Evolutionary conservation across 192 early-diverging fungal genomes (phyloP).

Genomic region (Umbelopsis vinacea): DNA sequence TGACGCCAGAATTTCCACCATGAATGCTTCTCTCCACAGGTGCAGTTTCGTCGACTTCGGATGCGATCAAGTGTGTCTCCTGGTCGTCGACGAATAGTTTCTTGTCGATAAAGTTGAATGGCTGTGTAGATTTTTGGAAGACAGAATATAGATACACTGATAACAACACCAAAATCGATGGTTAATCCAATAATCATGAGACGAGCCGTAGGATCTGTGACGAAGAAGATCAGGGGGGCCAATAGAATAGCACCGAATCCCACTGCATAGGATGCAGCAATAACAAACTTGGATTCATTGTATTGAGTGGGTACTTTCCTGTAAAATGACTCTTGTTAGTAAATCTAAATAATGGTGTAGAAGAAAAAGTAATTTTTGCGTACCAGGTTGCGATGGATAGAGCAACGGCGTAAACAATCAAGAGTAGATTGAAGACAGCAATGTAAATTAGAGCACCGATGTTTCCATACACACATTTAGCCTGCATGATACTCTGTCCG

Average conservation of each 20-base stretch:
- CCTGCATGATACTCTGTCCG: slow-evolving; percentile 12
- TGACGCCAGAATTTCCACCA: slow-evolving; percentile 21
- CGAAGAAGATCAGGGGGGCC: slow-evolving; percentile 20
- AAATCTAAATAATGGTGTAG: no score
- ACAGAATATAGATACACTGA: slow-evolving; percentile 23
- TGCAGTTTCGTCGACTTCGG: background rate
- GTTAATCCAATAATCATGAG: slow-evolving; percentile 21
- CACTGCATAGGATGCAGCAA: slow-evolving; percentile 12
- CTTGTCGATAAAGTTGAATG: slow-evolving; percentile 20
- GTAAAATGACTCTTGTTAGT: background rate
- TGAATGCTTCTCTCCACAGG: slow-evolving; percentile 3
- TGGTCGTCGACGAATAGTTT: background rate
- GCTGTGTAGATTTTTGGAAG: slow-evolving; percentile 19
- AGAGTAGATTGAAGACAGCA: slow-evolving; percentile 10
- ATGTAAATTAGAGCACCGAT: slow-evolving; percentile 12
- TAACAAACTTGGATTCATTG: slow-evolving; percentile 26
- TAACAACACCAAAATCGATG: slow-evolving; percentile 21
- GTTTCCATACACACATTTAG: slow-evolving; percentile 12
- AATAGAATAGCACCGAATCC: slow-evolving; percentile 13
- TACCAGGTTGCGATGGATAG: slow-evolving; percentile 18
- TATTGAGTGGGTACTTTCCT: slow-evolving; percentile 25
- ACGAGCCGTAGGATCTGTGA: background rate
- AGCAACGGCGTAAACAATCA: slow-evolving; percentile 19
- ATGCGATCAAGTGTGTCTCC: background rate
- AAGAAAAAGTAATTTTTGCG: background rate